These are phyloP conservation scores for Setaria italica DNA, from an alignment of 202 grass and related monocot genomes.

Conservation along the genomic window DNA sequence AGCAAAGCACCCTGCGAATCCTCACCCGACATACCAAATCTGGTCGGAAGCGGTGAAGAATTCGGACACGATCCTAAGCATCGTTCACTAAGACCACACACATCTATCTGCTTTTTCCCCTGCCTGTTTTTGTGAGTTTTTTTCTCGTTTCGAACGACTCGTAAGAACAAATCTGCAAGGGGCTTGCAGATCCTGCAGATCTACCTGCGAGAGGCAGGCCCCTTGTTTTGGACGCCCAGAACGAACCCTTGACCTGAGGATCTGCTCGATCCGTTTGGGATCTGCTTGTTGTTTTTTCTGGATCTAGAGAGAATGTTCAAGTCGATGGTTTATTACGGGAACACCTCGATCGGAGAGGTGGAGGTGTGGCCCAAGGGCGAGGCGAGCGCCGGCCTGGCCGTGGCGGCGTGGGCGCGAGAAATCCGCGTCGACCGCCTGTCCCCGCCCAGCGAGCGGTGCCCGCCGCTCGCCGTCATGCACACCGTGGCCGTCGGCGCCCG, in stretches of 20 bases:
- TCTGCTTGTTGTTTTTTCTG: slow-evolving; percentile 51
- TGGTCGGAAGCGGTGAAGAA: slow-evolving; percentile 50
- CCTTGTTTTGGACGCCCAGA: slow-evolving; percentile 48
- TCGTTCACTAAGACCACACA: slow-evolving; percentile 44
- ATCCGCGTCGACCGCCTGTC: slow-evolving; percentile 92
- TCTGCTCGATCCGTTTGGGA: slow-evolving; percentile 33
- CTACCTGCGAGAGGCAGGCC: slow-evolving; percentile 42
- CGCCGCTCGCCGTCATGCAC: slow-evolving; percentile 88
- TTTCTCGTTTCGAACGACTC: slow-evolving; percentile 56
- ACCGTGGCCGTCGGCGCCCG: slow-evolving; percentile 65
- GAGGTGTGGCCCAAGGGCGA: slow-evolving; percentile 83
- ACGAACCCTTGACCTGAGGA: slow-evolving; percentile 55
- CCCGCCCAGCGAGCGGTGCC: slow-evolving; percentile 83
- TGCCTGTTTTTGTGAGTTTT: slow-evolving; percentile 6
- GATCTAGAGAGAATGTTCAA: slow-evolving; percentile 84
- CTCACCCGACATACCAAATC: slow-evolving; percentile 47
- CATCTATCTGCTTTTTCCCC: slow-evolving; percentile 12
- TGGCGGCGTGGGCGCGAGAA: slow-evolving; percentile 68
- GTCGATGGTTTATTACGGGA: slow-evolving; percentile 86
- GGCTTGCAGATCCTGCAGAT: slow-evolving; percentile 56
- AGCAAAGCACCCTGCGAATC: slow-evolving; percentile 44
- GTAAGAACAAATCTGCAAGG: slow-evolving; percentile 69
- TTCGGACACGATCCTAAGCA: slow-evolving; percentile 50
- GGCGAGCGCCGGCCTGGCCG: slow-evolving; percentile 55
- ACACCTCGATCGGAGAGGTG: slow-evolving; percentile 84